Percentiles rank a stretch among this genome's conserved stretches.
Conservation (phyloP, 495 filamentous ascomycete genomes). For the Chaetomium fimeti region DNA sequence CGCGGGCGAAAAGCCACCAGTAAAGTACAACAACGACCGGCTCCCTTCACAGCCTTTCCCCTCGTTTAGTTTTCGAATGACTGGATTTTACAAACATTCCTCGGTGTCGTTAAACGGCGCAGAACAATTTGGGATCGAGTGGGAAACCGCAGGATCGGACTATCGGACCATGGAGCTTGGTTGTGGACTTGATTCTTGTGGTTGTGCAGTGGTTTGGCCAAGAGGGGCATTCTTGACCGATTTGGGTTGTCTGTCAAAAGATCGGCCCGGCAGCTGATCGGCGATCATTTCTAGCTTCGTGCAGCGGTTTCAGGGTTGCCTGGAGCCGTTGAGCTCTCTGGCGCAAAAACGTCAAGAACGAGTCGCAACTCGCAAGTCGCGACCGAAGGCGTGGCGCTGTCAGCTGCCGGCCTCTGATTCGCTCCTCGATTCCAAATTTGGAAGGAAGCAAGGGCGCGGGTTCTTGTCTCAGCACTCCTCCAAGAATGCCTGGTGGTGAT, state of each 20-base stretch:
- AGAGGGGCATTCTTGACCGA: background rate
- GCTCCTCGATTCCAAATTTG: background rate
- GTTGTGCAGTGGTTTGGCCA: background rate
- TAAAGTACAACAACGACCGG: too few relatives aligned
- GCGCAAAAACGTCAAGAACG: background rate
- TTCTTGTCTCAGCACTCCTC: background rate
- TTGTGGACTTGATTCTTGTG: background rate
- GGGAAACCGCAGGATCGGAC: too few relatives aligned
- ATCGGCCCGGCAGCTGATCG: background rate
- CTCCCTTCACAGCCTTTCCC: too few relatives aligned
- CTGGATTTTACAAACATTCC: too few relatives aligned
- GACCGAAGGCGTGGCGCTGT: background rate
- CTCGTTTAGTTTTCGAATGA: too few relatives aligned
- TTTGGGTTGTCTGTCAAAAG: background rate
- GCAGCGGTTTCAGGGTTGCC: too few relatives aligned
- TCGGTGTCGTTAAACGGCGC: too few relatives aligned
- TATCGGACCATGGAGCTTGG: too few relatives aligned
- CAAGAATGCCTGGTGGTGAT: background rate
- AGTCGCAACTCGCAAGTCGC: background rate
- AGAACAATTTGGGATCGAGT: too few relatives aligned
- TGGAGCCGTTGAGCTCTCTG: too few relatives aligned
- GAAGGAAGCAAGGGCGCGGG: constrained; percentile 4
- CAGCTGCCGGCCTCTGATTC: background rate
- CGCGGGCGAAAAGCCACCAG: too few relatives aligned
- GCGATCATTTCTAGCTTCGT: too few relatives aligned